These are phyloP conservation scores for Parastagonospora nodorum DNA, from an alignment of 2,329 filamentous ascomycete species.

Conservation along the genomic window DNA sequence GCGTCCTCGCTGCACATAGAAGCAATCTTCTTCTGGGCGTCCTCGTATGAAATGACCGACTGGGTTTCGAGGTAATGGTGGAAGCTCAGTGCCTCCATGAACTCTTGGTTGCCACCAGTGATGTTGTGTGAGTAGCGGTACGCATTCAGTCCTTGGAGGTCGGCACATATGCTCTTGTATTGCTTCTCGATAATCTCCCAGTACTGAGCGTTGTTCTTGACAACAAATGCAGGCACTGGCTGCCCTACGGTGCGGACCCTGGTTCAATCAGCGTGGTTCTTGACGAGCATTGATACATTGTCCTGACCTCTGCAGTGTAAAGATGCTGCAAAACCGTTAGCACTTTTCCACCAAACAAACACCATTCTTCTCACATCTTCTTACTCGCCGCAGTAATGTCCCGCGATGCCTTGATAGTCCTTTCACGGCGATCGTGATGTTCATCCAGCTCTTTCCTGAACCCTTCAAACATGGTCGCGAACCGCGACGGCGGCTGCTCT, in stretches of 20 bases:
- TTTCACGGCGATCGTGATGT: conserved; percentile 90
- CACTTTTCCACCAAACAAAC: background rate
- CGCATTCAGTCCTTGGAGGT: conserved; percentile 78
- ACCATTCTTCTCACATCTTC: conserved; percentile 73
- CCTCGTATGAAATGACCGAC: conserved; percentile 70
- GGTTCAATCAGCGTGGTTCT: conserved; percentile 6
- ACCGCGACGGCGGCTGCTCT: conserved; percentile 48
- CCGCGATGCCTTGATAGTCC: conserved; percentile 85
- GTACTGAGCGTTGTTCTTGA: conserved; percentile 71
- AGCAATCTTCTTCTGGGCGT: conserved; percentile 54
- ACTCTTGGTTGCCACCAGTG: conserved; percentile 84
- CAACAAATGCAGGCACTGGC: conserved; percentile 69
- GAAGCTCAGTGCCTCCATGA: conserved; percentile 89
- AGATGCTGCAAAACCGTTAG: conserved; percentile 64
- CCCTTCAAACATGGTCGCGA: conserved; percentile 75
- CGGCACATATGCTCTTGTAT: conserved; percentile 70
- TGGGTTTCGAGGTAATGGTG: conserved; percentile 83
- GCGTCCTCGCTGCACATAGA: conserved; percentile 46
- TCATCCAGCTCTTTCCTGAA: conserved; percentile 90
- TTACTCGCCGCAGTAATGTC: conserved; percentile 95
- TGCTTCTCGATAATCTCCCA: conserved; percentile 72
- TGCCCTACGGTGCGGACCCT: conserved; percentile 67
- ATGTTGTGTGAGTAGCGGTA: conserved; percentile 82
- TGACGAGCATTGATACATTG: background rate
- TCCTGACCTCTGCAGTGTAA: conserved; percentile 75